These are phyloP conservation scores for Myxozyma mucilagina DNA, from an alignment of 805 yeast genomes.

Conservation along the genomic window DNA sequence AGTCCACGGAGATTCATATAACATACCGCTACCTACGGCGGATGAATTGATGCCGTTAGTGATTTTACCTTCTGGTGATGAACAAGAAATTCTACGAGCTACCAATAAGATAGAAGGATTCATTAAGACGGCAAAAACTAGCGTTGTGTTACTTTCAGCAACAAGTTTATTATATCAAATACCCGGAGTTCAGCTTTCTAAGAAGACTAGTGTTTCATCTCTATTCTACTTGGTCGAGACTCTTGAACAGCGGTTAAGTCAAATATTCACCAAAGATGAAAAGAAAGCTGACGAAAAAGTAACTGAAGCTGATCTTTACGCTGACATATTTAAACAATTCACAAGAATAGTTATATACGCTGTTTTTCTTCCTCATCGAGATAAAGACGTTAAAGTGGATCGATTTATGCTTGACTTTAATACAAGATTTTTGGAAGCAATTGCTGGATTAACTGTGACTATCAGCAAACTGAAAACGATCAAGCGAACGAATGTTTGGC, in stretches of 20 bases:
- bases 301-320: constrained; percentile 2
- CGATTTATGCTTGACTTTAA: background rate
- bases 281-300: background rate
- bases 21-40: constrained; percentile 12
- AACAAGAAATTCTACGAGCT: background rate
- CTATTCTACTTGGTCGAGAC: constrained; percentile 11
- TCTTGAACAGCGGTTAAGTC: constrained; percentile 7
- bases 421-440: constrained; percentile 13
- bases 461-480: constrained; percentile 2
- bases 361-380: constrained; percentile 14
- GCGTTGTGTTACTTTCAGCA: constrained; percentile 13
- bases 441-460: background rate
- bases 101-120: constrained; percentile 8
- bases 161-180: constrained; percentile 12
- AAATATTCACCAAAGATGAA: background rate
- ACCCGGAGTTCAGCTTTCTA: background rate
- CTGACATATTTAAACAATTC: background rate
- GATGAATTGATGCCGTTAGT: constrained; percentile 14
- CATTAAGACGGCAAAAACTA: constrained; percentile 3
- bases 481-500: constrained; percentile 11
- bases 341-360: constrained; percentile 4
- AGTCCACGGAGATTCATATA: constrained; percentile 12
- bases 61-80: background rate
- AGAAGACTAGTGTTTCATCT: background rate
- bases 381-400: background rate